A percentile compares a stretch with the other conserved stretches of the same genome.
Evolutionary conservation across 768 basidiomycete species (phyloP).

Genomic region (Rhodocollybia butyracea): DNA sequence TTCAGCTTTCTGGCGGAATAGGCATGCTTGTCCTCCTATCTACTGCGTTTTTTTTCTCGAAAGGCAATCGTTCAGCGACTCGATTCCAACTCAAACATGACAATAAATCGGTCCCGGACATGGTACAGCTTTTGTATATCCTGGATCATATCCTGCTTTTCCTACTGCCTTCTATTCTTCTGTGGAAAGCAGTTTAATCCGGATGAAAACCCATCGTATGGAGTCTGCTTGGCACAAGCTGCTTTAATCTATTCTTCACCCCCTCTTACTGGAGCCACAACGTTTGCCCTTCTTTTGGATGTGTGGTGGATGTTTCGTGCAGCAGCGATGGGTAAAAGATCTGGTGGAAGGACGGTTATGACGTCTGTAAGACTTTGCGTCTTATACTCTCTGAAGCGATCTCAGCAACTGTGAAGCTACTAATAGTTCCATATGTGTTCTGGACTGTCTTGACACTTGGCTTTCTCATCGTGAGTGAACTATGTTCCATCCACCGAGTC

Average conservation of each 20-base stretch:
- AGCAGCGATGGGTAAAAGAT: neutral
- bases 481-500: too few relatives aligned
- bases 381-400: neutral
- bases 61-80: too few relatives aligned
- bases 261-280: conserved; percentile 2
- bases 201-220: neutral
- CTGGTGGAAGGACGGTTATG: neutral
- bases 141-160: conserved; percentile 11
- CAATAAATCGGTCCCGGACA: too few relatives aligned
- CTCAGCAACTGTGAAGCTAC: neutral
- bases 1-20: too few relatives aligned
- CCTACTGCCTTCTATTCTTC: conserved; percentile 10
- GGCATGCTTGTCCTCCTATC: too few relatives aligned
- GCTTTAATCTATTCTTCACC: conserved; percentile 8
- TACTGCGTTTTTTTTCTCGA: too few relatives aligned
- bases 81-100: too few relatives aligned
- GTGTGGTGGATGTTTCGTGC: neutral
- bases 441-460: neutral
- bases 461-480: neutral
- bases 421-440: neutral
- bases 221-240: conserved; percentile 9
- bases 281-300: neutral
- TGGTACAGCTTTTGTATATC: conserved; percentile 11
- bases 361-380: neutral
- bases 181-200: conserved; percentile 1